phyloP scores from a whole-genome alignment of 192 early-diverging fungal genomes.

The Podila verticillata region DNA sequence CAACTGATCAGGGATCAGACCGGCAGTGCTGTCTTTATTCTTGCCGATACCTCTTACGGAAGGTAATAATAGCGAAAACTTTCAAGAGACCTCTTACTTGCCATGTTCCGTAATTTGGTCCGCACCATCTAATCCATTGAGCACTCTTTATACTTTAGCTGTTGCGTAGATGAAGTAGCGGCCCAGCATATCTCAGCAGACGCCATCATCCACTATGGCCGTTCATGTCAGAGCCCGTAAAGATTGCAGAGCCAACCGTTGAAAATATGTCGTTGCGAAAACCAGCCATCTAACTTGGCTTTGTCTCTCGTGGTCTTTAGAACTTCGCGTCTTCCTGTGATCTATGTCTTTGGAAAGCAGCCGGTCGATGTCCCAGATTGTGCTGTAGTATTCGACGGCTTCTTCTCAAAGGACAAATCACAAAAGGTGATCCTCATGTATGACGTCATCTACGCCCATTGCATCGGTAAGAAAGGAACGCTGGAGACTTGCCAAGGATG shows the following conservation, averaged over 20 bases:
- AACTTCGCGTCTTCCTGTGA: constrained; percentile 81
- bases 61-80: constrained; percentile 50
- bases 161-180: constrained; percentile 98
- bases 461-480: constrained; percentile 45
- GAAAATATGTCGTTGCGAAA: background rate
- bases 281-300: background rate
- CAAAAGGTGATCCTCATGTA: constrained; percentile 72
- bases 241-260: constrained; percentile 17
- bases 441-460: constrained; percentile 80
- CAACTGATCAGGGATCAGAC: constrained; percentile 60
- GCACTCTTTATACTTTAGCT: constrained; percentile 61
- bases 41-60: constrained; percentile 97
- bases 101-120: background rate
- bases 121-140: background rate
- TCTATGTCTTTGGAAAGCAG: constrained; percentile 87
- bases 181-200: constrained; percentile 89
- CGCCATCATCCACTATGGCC: constrained; percentile 95
- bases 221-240: constrained; percentile 87
- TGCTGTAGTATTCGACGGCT: constrained; percentile 52
- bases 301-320: constrained; percentile 34
- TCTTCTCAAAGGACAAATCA: constrained; percentile 50
- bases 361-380: constrained; percentile 73
- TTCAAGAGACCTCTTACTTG: background rate
- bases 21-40: constrained; percentile 69
- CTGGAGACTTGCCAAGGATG: background rate